Conservation (phyloP, 768 basidiomycete species). For the Brasilioporus rufonigricans region DNA sequence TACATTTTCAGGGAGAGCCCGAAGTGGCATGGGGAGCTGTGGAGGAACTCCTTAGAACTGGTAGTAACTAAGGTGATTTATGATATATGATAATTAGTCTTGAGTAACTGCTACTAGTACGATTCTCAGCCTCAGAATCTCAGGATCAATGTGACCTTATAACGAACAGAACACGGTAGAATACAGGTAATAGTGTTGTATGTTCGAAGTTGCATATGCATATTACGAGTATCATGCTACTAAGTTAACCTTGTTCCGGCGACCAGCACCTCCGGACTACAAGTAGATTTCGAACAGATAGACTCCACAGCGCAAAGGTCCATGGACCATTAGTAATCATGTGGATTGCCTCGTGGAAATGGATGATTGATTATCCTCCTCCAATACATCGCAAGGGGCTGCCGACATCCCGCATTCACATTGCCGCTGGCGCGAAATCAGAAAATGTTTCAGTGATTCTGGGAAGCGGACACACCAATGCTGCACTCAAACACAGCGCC, state of each 20-base stretch:
- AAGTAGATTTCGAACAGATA: too few species aligned
- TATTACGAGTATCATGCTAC: too few species aligned
- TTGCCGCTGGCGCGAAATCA: conserved; percentile 5
- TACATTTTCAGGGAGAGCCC: conserved; percentile 8
- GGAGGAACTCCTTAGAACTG: conserved; percentile 7
- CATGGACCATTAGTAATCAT: not conserved
- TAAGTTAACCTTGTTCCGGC: not conserved
- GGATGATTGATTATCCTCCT: not conserved
- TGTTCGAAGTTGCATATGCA: too few species aligned
- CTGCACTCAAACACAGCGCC: not conserved
- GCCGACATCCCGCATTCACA: conserved; percentile 3
- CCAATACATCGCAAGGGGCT: not conserved
- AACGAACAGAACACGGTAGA: not conserved
- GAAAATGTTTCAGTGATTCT: not conserved
- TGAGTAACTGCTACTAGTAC: not conserved
- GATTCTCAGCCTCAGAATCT: too few species aligned
- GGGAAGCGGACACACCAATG: not conserved
- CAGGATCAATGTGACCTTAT: not conserved
- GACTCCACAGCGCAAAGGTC: too few species aligned
- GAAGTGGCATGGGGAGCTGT: conserved; percentile 13
- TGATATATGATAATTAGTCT: not conserved
- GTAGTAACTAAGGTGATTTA: not conserved
- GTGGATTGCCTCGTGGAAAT: not conserved
- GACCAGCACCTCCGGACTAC: conserved; percentile 1
- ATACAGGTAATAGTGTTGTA: not conserved